Evolutionary conservation across 2,329 filamentous ascomycete species (phyloP), one percentile per base, ranked within the genome.

Genomic region (Neofusicoccum parvum): DNA sequence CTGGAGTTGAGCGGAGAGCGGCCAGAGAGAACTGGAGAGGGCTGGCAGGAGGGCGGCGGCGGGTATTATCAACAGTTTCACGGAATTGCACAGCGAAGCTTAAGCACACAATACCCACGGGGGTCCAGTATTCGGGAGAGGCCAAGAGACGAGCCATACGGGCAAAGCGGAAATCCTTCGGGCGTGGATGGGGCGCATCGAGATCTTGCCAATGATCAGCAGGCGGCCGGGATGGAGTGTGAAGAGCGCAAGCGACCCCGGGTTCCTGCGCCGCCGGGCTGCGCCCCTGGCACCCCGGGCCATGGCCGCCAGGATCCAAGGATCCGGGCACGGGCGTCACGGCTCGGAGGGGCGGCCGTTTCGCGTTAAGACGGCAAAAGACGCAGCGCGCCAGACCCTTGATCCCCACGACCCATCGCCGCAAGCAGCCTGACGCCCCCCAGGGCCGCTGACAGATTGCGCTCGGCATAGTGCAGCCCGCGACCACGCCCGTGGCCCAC

Each of bases 1-100:
- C 15, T 34, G 32, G 5, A 20, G 34, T 20, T 27, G 45, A n/a
- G 43, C 43, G 15, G 43, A 32, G 43, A 39, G 32, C 37, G 56
- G 27, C 27, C 56, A 9, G 56, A 60, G 56, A 41, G 56, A 37
- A 60, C 23, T 34, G 37, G 43, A 45, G 56, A 20, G n/a, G 43
- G 56, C n/a, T 36, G 14, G 14, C 15, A 23, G 32, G 32, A 60
- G 56, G 56, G 56, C 43, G 56, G 34, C 41, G 56, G 17, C 23
- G 56, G 56, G 23, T 48, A 60, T 60, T 60, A 60, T 60, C 56
- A 60, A 48, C 43, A 60, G 27, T 60, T 27, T 58, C 36, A 23
- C 51, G 51, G 20, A 23, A 27, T 27, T 32, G 23, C 36, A 37
- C 15, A 14, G 7, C 27, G 23, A 48, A 60, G 43, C 41, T 60